phyloP scores from a whole-genome alignment of 1,284 basidiomycete species.

The Bondarzewia mesenterica region DNA sequence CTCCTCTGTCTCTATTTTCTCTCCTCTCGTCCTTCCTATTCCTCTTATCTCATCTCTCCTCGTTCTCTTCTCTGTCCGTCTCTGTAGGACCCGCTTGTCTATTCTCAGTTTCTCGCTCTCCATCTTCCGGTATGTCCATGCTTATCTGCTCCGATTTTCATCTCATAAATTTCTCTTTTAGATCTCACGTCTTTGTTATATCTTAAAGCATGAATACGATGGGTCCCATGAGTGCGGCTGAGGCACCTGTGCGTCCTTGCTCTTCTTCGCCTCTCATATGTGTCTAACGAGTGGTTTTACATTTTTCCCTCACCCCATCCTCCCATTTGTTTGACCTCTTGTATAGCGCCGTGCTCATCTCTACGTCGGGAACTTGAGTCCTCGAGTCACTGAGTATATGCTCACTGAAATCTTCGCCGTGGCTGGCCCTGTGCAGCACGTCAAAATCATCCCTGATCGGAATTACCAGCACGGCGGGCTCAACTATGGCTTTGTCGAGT shows the following conservation, averaged over 20 bases:
- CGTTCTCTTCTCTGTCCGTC: constrained; percentile 27
- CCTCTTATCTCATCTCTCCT: constrained; percentile 40
- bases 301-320: neutral
- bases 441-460: constrained; percentile 98
- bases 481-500: constrained; percentile 98
- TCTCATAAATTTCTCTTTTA: constrained; percentile 12
- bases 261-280: constrained; percentile 2
- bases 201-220: constrained; percentile 74
- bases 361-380: constrained; percentile 95
- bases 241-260: constrained; percentile 58
- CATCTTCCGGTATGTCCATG: constrained; percentile 33
- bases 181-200: constrained; percentile 26
- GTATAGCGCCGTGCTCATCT: constrained; percentile 81
- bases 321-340: neutral
- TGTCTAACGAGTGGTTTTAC: neutral
- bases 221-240: constrained; percentile 54
- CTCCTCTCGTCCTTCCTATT: constrained; percentile 27
- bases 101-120: constrained; percentile 17
- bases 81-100: constrained; percentile 27
- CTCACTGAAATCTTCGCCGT: constrained; percentile 95
- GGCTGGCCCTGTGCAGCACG: constrained; percentile 90
- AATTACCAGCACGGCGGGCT: constrained; percentile 96
- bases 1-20: constrained; percentile 25
- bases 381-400: constrained; percentile 90
- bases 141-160: constrained; percentile 22